Evolutionary conservation across 208 protist species (phyloP), one percentile per base, ranked within the genome.

Genomic region (Jaenimonas drosophilae): DNA sequence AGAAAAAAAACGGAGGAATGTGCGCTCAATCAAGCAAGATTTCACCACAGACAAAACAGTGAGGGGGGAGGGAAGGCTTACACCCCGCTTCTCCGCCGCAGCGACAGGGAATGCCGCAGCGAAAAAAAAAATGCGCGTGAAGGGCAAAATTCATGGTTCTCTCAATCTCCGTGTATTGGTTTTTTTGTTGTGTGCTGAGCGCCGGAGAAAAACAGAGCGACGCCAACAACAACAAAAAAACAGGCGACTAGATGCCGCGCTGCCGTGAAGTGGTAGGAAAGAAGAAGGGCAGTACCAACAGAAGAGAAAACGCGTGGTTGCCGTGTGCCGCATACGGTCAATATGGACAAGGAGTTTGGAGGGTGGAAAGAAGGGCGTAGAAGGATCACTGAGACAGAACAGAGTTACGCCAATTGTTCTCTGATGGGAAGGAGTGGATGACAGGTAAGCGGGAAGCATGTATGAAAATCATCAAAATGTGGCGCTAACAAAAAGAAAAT

Each of bases 1-100:
- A n/a, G n/a, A 29, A 34, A 36, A 21, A 39, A 49, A 45, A 58
- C 30, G 6, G n/a, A 51, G n/a, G n/a, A n/a, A n/a, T n/a, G n/a
- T n/a, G n/a, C n/a, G n/a, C n/a, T n/a, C n/a, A n/a, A n/a, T n/a
- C n/a, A n/a, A n/a, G n/a, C n/a, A n/a, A n/a, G n/a, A n/a, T n/a
- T n/a, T n/a, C n/a, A n/a, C n/a, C n/a, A n/a, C n/a, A n/a, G n/a
- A n/a, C n/a, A n/a, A n/a, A n/a, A n/a, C n/a, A n/a, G n/a, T n/a
- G n/a, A n/a, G n/a, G n/a, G n/a, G n/a, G n/a, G n/a, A n/a, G n/a
- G n/a, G n/a, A n/a, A n/a, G n/a, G n/a, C n/a, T n/a, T n/a, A n/a
- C n/a, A n/a, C n/a, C n/a, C n/a, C n/a, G n/a, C n/a, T n/a, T n/a
- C n/a, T n/a, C n/a, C n/a, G n/a, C n/a, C n/a, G n/a, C n/a, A n/a